Conservation (phyloP, 129 eudicot species). For the Chrysanthemum lavandulifolium region DNA sequence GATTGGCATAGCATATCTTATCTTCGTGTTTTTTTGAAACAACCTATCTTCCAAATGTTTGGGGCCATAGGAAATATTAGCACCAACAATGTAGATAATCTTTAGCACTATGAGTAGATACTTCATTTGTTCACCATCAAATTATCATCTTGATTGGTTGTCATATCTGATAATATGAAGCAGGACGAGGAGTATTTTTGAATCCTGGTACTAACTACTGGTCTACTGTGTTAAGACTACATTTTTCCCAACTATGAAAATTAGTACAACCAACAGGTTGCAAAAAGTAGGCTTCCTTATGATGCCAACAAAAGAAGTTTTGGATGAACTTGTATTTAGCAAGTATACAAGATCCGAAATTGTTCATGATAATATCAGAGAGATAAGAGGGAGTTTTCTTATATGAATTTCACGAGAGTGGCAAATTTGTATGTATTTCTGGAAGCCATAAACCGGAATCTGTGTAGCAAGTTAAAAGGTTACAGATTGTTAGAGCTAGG, state of each 20-base stretch:
- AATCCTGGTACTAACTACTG: too few relatives aligned
- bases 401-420: neutral
- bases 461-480: neutral
- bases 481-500: too few relatives aligned
- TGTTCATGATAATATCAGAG: neutral
- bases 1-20: neutral
- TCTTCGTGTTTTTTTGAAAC: neutral
- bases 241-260: neutral
- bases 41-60: neutral
- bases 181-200: neutral
- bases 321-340: neutral
- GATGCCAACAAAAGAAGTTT: neutral
- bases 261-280: slow-evolving; percentile 1
- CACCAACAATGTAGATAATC: neutral
- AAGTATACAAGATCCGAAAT: neutral
- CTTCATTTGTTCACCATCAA: neutral
- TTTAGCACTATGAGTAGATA: slow-evolving; percentile 3
- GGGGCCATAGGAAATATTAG: neutral
- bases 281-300: neutral
- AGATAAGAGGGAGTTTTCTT: neutral
- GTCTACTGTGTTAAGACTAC: too few relatives aligned
- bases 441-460: neutral
- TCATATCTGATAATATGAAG: neutral
- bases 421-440: neutral
- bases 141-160: neutral